These are phyloP conservation scores for Graphilbum ipis-grandicollis DNA, from an alignment of 2,329 filamentous ascomycete species.

Conservation along the genomic window DNA sequence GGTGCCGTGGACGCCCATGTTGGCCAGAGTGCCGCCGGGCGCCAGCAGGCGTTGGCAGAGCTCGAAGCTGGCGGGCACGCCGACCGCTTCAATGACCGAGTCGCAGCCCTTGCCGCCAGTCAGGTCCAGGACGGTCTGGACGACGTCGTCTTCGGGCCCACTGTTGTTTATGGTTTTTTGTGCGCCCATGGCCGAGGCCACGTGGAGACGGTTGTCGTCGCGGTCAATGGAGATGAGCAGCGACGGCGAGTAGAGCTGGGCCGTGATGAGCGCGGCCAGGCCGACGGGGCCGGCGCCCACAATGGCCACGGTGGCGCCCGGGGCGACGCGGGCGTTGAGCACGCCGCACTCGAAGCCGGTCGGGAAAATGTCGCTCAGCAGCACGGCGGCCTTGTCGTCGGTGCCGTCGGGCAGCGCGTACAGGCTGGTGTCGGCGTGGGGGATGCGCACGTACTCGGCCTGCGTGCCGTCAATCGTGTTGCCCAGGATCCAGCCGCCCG, in stretches of 20 bases:
- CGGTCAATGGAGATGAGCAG: slow-evolving; percentile 33
- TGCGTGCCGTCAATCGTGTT: slow-evolving; percentile 35
- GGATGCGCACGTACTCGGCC: slow-evolving; percentile 37
- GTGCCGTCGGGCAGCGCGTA: slow-evolving; percentile 24
- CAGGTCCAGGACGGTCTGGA: slow-evolving; percentile 19
- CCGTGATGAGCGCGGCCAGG: slow-evolving; percentile 33
- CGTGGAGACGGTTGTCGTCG: slow-evolving; percentile 26
- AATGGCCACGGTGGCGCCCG: slow-evolving; percentile 33
- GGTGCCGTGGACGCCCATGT: slow-evolving; percentile 40
- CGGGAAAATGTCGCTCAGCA: slow-evolving; percentile 37
- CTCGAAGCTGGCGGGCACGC: slow-evolving; percentile 32
- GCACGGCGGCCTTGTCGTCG: slow-evolving; percentile 22
- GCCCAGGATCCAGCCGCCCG: slow-evolving; percentile 36
- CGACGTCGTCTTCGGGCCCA: slow-evolving; percentile 11
- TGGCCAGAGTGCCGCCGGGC: slow-evolving; percentile 34
- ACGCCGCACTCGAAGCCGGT: slow-evolving; percentile 38
- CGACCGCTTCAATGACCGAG: slow-evolving; percentile 40
- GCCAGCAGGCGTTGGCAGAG: slow-evolving; percentile 35
- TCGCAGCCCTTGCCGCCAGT: slow-evolving; percentile 37
- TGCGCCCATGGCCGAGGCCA: slow-evolving; percentile 30
- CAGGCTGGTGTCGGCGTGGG: slow-evolving; percentile 29
- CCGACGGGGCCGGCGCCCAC: slow-evolving; percentile 39
- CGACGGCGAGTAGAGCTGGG: slow-evolving; percentile 34
- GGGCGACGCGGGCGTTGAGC: slow-evolving; percentile 30
- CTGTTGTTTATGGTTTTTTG: slow-evolving; percentile 23